Percentiles rank a stretch among this genome's conserved stretches.
phyloP scores from a whole-genome alignment of 2,329 filamentous ascomycete species.

The Aspergillus flavus region DNA sequence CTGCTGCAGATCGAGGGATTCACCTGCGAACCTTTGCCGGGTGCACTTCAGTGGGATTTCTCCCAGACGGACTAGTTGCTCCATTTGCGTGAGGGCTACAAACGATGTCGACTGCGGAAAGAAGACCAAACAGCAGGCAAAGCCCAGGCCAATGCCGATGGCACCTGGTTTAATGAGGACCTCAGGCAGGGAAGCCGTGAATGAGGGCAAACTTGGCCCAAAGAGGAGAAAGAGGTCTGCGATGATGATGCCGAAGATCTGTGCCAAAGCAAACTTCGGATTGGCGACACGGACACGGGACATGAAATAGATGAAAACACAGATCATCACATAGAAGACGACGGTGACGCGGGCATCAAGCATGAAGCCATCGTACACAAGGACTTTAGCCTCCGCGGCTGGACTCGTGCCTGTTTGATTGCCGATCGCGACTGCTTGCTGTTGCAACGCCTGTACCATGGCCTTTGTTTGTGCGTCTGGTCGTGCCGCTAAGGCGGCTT shows the following conservation, averaged over 20 bases:
- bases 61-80: constrained; percentile 30
- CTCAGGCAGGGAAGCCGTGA: constrained; percentile 41
- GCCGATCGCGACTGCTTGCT: constrained; percentile 33
- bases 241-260: constrained; percentile 52
- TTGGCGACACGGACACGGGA: constrained; percentile 49
- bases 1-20: constrained; percentile 19
- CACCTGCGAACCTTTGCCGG: constrained; percentile 16
- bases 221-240: constrained; percentile 49
- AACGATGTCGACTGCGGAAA: constrained; percentile 55
- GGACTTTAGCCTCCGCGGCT: constrained; percentile 33
- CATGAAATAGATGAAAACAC: constrained; percentile 48
- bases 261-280: constrained; percentile 49
- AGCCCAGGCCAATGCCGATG: constrained; percentile 49
- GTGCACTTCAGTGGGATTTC: constrained; percentile 36
- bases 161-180: constrained; percentile 50
- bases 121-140: constrained; percentile 47
- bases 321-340: constrained; percentile 40
- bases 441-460: constrained; percentile 36
- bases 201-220: constrained; percentile 46
- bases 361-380: constrained; percentile 50
- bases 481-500: constrained; percentile 48
- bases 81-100: constrained; percentile 40
- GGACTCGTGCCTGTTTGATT: constrained; percentile 34
- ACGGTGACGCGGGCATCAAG: constrained; percentile 50
- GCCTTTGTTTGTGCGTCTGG: constrained; percentile 41